Percentiles rank a stretch among this genome's conserved stretches.
phyloP scores from a whole-genome alignment of 495 filamentous ascomycete species.

The Acidomyces sp. region DNA sequence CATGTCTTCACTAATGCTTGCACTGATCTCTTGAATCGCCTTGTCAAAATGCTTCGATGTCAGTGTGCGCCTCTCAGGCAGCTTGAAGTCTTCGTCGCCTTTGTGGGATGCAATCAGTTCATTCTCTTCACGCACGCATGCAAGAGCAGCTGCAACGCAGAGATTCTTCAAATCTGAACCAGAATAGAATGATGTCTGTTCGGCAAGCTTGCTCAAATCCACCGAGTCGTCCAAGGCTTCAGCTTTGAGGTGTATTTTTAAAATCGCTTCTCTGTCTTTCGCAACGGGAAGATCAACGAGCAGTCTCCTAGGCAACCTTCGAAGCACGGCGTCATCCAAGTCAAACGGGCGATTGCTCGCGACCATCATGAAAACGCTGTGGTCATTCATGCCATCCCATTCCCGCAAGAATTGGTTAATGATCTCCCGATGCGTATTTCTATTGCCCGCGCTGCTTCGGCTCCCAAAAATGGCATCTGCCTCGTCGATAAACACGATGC shows the following conservation, averaged over 20 bases:
- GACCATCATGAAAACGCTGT: slow-evolving; percentile 91
- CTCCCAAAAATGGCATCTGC: slow-evolving; percentile 82
- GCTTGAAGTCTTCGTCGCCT: slow-evolving; percentile 39
- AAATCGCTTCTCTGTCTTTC: slow-evolving; percentile 63
- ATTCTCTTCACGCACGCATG: slow-evolving; percentile 75
- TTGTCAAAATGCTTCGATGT: slow-evolving; percentile 61
- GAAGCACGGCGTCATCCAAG: slow-evolving; percentile 84
- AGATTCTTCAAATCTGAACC: slow-evolving; percentile 95
- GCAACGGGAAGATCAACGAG: slow-evolving; percentile 77
- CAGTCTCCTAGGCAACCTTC: slow-evolving; percentile 68
- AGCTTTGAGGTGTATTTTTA: slow-evolving; percentile 70
- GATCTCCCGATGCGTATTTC: slow-evolving; percentile 65
- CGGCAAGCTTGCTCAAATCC: slow-evolving; percentile 54
- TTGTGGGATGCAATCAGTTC: slow-evolving; percentile 29
- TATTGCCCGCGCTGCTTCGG: slow-evolving; percentile 45
- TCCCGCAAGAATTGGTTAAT: slow-evolving; percentile 98
- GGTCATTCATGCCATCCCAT: slow-evolving; percentile 85
- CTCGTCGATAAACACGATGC: slow-evolving; percentile 94
- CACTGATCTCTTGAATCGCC: slow-evolving; percentile 77
- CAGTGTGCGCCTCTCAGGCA: slow-evolving; percentile 55
- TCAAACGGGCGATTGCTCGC: slow-evolving; percentile 95
- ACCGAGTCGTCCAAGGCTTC: slow-evolving; percentile 60
- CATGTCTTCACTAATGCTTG: slow-evolving; percentile 94
- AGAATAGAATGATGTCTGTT: slow-evolving; percentile 78
- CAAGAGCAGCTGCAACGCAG: slow-evolving; percentile 77